These are phyloP conservation scores for Nicotiana tabacum DNA, from an alignment of 257 asterid genomes.

Conservation along the genomic window DNA sequence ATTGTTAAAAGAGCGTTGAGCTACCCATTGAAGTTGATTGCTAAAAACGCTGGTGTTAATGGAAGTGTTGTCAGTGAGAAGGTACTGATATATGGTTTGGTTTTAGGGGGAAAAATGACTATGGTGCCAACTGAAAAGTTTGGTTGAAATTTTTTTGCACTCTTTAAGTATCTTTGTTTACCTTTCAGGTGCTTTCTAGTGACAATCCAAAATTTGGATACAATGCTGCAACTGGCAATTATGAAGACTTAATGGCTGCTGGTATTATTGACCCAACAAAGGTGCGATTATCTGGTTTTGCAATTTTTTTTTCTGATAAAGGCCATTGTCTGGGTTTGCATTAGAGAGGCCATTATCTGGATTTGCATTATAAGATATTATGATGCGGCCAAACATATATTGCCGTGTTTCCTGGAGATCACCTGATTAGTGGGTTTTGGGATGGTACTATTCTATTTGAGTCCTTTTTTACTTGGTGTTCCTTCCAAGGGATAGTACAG, in stretches of 20 bases:
- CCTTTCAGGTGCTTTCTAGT: constrained; percentile 73
- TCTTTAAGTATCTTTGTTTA: background rate
- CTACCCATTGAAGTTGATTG: constrained; percentile 94
- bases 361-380: background rate
- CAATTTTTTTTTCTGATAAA: background rate
- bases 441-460: background rate
- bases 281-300: constrained; percentile 33
- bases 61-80: constrained; percentile 98
- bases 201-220: constrained; percentile 75
- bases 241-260: constrained; percentile 95
- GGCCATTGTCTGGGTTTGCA: background rate
- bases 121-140: background rate
- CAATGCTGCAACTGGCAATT: constrained; percentile 91
- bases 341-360: background rate
- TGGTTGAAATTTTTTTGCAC: no score
- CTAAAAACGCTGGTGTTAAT: constrained; percentile 95
- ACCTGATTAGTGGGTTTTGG: background rate
- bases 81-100: constrained; percentile 28
- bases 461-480: background rate
- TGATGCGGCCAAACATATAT: background rate
- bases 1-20: constrained; percentile 93
- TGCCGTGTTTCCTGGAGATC: background rate
- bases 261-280: constrained; percentile 97
- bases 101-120: background rate
- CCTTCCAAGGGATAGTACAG: background rate